Evolutionary conservation across 768 basidiomycete genomes (phyloP).

Genomic region (Boletus vermiculosoides): DNA sequence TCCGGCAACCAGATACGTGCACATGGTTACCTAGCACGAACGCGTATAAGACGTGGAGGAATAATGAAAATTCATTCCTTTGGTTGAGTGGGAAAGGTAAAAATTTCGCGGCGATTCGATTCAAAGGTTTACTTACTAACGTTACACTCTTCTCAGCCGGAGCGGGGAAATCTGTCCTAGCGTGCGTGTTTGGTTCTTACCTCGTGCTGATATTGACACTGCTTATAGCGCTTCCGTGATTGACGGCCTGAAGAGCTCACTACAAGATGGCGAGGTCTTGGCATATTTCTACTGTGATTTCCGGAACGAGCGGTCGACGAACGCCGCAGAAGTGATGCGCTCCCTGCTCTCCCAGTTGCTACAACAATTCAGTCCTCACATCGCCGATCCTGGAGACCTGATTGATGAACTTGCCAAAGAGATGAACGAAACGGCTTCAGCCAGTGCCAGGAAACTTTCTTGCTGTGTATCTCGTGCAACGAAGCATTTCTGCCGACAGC

Average conservation of each 20-base stretch:
- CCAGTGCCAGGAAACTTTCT: background rate
- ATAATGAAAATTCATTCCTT: background rate
- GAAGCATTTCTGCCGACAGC: background rate
- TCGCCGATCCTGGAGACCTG: background rate
- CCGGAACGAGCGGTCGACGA: conserved; percentile 8
- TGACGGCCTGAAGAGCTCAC: background rate
- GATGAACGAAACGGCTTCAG: background rate
- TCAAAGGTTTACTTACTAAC: background rate
- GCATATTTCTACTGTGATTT: conserved; percentile 25
- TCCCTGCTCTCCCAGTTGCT: conserved; percentile 20
- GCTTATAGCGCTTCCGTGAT: conserved; percentile 15
- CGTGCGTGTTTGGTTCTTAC: background rate
- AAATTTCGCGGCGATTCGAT: accelerated
- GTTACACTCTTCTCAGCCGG: background rate
- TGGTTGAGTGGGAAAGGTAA: conserved; percentile 20
- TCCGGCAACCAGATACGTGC: conserved; percentile 11
- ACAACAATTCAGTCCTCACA: background rate
- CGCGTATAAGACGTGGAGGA: conserved; percentile 6
- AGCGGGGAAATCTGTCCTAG: conserved; percentile 16
- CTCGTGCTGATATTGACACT: background rate
- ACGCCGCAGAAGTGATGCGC: conserved; percentile 10
- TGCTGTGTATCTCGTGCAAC: conserved; percentile 1
- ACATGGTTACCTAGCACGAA: conserved; percentile 7
- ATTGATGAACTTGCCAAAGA: background rate
- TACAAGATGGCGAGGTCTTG: conserved; percentile 1